A percentile compares a stretch with the other conserved stretches of the same genome.
phyloP scores from a whole-genome alignment of 1,284 basidiomycete species.

The Melampsora americana region DNA sequence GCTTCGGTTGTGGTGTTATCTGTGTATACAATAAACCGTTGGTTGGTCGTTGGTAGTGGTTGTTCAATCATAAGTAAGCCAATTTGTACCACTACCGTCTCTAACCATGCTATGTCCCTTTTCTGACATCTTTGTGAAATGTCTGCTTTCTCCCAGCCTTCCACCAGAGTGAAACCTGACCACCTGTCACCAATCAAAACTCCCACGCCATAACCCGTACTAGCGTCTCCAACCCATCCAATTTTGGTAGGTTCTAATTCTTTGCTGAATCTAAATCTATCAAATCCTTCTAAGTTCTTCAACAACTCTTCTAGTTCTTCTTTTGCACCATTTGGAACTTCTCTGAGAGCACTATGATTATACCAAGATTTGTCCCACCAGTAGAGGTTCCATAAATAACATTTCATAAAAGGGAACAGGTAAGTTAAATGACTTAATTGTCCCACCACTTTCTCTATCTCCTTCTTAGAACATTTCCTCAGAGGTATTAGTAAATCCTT shows the following conservation, averaged over 20 bases:
- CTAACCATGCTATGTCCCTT: neutral
- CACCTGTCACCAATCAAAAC: no score
- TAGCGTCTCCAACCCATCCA: conserved; percentile 14
- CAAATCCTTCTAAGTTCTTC: neutral
- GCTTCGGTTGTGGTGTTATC: conserved; percentile 14
- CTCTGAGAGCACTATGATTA: neutral
- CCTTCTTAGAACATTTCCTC: neutral
- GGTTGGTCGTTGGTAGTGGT: neutral
- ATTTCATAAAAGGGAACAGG: conserved; percentile 5
- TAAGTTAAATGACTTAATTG: no score
- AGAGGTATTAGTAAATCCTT: neutral
- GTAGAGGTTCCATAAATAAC: neutral
- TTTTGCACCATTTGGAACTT: neutral
- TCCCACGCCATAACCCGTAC: neutral
- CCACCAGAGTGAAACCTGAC: no score
- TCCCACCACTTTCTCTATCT: neutral
- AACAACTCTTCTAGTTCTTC: neutral
- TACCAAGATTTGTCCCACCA: neutral
- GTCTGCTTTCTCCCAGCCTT: no score
- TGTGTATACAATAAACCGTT: neutral
- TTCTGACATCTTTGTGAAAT: no score
- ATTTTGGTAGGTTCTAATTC: neutral
- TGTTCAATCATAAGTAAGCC: neutral
- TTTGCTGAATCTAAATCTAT: neutral
- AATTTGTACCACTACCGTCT: neutral